A percentile compares a stretch with the other conserved stretches of the same genome.
Conservation (phyloP, 768 basidiomycete species). For the Obba rivulosa region DNA sequence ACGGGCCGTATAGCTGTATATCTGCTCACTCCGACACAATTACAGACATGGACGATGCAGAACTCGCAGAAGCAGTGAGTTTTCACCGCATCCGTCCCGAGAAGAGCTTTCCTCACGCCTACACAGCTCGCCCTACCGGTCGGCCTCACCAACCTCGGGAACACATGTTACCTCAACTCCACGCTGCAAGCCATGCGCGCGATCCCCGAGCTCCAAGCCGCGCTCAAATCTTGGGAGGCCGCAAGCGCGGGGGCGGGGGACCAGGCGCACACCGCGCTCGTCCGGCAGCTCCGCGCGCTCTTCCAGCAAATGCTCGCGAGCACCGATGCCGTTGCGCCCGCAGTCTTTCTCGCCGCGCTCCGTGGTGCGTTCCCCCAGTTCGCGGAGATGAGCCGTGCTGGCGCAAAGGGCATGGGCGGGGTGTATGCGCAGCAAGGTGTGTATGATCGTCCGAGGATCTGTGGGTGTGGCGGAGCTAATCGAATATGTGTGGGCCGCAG, state of each 20-base stretch:
- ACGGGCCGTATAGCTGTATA: neutral
- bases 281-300: constrained; percentile 25
- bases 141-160: constrained; percentile 82
- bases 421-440: constrained; percentile 76
- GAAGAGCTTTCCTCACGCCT: neutral
- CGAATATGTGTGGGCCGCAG: constrained; percentile 26
- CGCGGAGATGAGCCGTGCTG: constrained; percentile 53
- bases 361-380: constrained; percentile 88
- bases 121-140: constrained; percentile 71
- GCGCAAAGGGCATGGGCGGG: constrained; percentile 33
- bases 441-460: neutral
- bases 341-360: constrained; percentile 60
- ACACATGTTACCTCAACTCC: constrained; percentile 98
- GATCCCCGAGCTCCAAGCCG: constrained; percentile 81
- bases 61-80: constrained; percentile 75
- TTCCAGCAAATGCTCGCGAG: constrained; percentile 72
- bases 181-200: constrained; percentile 91
- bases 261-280: too few relatives aligned
- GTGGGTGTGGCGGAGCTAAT: neutral
- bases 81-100: neutral
- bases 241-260: too few relatives aligned
- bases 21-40: neutral
- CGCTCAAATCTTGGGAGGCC: constrained; percentile 45
- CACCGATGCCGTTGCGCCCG: constrained; percentile 69
- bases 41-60: constrained; percentile 75